These are phyloP conservation scores for Acephala macrosclerotiorum DNA, from an alignment of 2,329 filamentous ascomycete species.

Conservation along the genomic window DNA sequence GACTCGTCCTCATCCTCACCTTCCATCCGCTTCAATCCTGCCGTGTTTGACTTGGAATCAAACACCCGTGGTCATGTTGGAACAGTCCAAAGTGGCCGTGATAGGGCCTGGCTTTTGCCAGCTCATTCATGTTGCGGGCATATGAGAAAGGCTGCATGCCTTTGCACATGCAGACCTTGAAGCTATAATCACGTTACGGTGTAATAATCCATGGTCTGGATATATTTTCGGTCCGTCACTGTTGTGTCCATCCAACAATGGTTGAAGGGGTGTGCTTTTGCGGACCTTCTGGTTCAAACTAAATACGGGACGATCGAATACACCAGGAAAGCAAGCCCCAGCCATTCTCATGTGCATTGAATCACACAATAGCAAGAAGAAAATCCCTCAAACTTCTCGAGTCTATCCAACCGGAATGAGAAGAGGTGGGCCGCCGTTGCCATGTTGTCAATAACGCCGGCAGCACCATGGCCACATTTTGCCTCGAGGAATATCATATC, in stretches of 20 bases:
- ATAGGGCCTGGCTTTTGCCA: slow-evolving; percentile 36
- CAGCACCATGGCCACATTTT: slow-evolving; percentile 25
- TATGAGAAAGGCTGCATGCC: slow-evolving; percentile 31
- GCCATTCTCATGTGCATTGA: slow-evolving; percentile 28
- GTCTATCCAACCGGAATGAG: slow-evolving; percentile 35
- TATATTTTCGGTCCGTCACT: slow-evolving; percentile 27
- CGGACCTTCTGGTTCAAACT: slow-evolving; percentile 28
- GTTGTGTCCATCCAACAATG: slow-evolving; percentile 31
- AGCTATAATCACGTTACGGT: slow-evolving; percentile 42
- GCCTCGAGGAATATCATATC: slow-evolving; percentile 2
- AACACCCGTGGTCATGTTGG: slow-evolving; percentile 24
- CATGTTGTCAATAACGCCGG: slow-evolving; percentile 18
- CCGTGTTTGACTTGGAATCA: slow-evolving; percentile 20
- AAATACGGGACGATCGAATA: slow-evolving; percentile 32
- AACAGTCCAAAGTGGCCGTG: slow-evolving; percentile 21
- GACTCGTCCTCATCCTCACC: slow-evolving; percentile 11
- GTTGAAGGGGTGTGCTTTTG: slow-evolving; percentile 27
- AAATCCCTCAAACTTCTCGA: slow-evolving; percentile 33
- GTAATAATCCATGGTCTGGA: slow-evolving; percentile 34
- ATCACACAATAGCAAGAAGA: slow-evolving; percentile 22
- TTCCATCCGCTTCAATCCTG: slow-evolving; percentile 6
- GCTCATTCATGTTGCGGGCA: slow-evolving; percentile 29
- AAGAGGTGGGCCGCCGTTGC: slow-evolving; percentile 26
- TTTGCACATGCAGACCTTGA: slow-evolving; percentile 33
- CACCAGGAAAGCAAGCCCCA: slow-evolving; percentile 26